Evolutionary conservation across 2,329 filamentous ascomycete species (phyloP).

Genomic region (Microcyclospora tardicrescens): DNA sequence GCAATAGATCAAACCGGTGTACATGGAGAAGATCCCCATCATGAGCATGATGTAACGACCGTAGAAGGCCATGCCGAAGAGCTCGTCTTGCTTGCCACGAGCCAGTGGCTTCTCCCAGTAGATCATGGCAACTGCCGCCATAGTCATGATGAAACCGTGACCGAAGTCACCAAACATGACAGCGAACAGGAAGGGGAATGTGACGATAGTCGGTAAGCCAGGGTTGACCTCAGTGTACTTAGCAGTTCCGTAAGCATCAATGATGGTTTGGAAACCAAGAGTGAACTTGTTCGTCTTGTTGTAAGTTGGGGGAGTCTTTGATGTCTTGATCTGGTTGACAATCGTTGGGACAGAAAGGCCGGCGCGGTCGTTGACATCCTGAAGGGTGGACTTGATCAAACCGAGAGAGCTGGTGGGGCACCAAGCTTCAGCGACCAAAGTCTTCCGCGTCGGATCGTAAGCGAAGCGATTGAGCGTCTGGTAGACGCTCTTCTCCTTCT

Average conservation of each 20-base stretch:
- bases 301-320: constrained; percentile 94
- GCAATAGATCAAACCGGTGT: constrained; percentile 95
- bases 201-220: constrained; percentile 85
- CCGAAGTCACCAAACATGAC: constrained; percentile 99
- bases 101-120: constrained; percentile 80
- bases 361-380: constrained; percentile 92
- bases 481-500: constrained; percentile 97
- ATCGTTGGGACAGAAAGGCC: constrained; percentile 96
- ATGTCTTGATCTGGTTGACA: constrained; percentile 93
- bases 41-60: constrained; percentile 96
- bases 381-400: constrained; percentile 80
- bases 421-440: constrained; percentile 95
- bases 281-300: constrained; percentile 98
- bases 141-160: constrained; percentile 79
- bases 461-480: constrained; percentile 92
- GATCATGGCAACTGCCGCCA: constrained; percentile 80
- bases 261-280: constrained; percentile 95
- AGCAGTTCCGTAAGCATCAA: constrained; percentile 94
- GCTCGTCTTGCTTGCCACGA: constrained; percentile 84
- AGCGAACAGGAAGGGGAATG: constrained; percentile 97
- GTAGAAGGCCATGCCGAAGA: constrained; percentile 98
- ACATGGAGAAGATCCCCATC: constrained; percentile 96
- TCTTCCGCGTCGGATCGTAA: constrained; percentile 90
- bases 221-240: constrained; percentile 98
- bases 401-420: constrained; percentile 83